A percentile compares a stretch with the other conserved stretches of the same genome.
Conservation (phyloP, 257 asterid genomes). For the Haberlea rhodopensis region DNA sequence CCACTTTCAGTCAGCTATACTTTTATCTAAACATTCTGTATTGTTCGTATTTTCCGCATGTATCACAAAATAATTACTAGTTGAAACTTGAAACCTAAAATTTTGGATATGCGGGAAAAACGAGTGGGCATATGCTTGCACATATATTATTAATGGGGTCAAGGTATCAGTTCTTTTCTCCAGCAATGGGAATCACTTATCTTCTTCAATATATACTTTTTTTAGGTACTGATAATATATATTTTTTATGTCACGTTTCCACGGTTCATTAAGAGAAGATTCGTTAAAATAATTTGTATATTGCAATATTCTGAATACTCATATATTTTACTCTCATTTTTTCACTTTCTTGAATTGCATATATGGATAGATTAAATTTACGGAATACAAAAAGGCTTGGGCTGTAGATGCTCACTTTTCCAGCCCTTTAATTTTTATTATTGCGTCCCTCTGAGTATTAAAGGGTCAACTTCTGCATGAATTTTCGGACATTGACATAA, state of each 20-base stretch:
- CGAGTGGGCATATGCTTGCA: not conserved
- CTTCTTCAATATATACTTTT: not conserved
- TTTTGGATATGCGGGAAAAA: not conserved
- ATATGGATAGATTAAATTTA: too few relatives aligned
- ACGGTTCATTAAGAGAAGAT: too few relatives aligned
- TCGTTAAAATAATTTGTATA: too few relatives aligned
- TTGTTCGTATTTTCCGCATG: not conserved
- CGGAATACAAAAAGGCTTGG: too few relatives aligned
- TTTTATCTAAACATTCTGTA: not conserved
- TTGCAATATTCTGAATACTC: too few relatives aligned
- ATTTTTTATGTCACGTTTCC: too few relatives aligned
- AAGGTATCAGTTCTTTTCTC: not conserved
- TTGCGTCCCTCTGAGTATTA: constrained; percentile 33
- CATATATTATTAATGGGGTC: not conserved
- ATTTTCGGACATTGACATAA: not conserved
- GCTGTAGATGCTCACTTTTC: not conserved
- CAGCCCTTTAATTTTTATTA: constrained; percentile 15
- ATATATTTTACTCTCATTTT: too few relatives aligned
- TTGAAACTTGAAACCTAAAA: not conserved
- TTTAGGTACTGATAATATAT: not conserved
- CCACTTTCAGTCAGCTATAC: not conserved
- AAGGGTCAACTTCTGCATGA: constrained; percentile 27
- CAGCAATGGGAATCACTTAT: not conserved
- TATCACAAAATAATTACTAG: not conserved
- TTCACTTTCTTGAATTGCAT: too few relatives aligned